A percentile compares a stretch with the other conserved stretches of the same genome.
phyloP scores from a whole-genome alignment of 768 basidiomycete species.

The Mycena metata region DNA sequence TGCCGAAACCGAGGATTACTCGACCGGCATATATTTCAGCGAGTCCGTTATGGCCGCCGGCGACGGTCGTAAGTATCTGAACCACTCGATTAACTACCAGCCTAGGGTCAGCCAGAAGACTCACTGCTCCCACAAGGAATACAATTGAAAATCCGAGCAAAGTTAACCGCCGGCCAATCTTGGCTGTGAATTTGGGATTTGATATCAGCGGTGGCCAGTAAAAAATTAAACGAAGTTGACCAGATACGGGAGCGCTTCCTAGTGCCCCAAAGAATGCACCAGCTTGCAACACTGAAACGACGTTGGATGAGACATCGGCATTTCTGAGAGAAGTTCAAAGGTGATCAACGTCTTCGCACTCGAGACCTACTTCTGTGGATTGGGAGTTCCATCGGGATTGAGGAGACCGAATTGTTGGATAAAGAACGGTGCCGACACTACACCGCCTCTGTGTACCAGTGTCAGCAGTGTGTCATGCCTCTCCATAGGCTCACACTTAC shows the following conservation, averaged over 20 bases:
- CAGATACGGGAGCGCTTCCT: constrained; percentile 75
- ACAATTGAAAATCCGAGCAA: constrained; percentile 72
- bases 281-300: constrained; percentile 89
- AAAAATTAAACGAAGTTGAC: constrained; percentile 52
- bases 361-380: constrained; percentile 45
- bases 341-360: too few species aligned
- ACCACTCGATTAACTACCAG: not conserved
- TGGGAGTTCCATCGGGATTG: constrained; percentile 56
- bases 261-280: constrained; percentile 92
- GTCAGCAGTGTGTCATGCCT: not conserved
- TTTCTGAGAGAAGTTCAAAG: constrained; percentile 36
- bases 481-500: constrained; percentile 46
- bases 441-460: constrained; percentile 67
- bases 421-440: constrained; percentile 76
- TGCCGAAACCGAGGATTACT: constrained; percentile 83
- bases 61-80: constrained; percentile 80
- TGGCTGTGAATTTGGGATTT: constrained; percentile 52
- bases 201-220: not conserved
- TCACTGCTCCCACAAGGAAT: constrained; percentile 80
- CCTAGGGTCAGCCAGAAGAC: constrained; percentile 34
- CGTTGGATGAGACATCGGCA: constrained; percentile 79
- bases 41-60: constrained; percentile 67
- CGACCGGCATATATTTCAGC: constrained; percentile 85
- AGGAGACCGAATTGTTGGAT: constrained; percentile 71
- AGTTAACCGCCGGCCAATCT: constrained; percentile 75